Evolutionary conservation across 2,329 filamentous ascomycete species (phyloP).

Genomic region (Fusarium graminum): DNA sequence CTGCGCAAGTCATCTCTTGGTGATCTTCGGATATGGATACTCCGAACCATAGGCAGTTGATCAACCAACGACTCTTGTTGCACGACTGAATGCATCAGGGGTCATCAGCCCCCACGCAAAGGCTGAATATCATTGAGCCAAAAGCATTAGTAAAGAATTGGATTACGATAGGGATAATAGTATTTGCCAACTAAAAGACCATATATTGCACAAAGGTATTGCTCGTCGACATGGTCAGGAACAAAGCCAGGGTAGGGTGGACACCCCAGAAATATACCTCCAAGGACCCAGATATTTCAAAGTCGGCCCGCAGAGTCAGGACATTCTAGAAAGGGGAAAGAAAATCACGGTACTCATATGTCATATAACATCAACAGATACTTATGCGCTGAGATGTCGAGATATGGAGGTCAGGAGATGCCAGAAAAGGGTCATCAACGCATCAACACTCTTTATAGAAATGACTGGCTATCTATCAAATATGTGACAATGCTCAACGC

Average conservation of each 20-base stretch:
- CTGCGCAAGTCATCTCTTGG: not conserved
- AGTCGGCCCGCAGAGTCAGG: slow-evolving; percentile 35
- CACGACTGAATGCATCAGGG: not conserved
- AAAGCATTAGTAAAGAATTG: slow-evolving; percentile 6
- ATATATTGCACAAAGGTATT: not conserved
- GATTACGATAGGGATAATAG: not conserved
- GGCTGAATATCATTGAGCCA: slow-evolving; percentile 11
- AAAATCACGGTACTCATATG: slow-evolving; percentile 29
- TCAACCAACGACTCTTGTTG: slow-evolving; percentile 1
- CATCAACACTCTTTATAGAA: not conserved
- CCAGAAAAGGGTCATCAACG: not conserved
- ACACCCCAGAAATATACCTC: not conserved
- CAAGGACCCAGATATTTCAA: slow-evolving; percentile 19
- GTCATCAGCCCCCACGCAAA: slow-evolving; percentile 3
- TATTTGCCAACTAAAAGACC: not conserved
- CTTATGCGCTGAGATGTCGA: not conserved
- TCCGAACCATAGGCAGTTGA: slow-evolving; percentile 6
- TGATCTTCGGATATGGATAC: slow-evolving; percentile 4
- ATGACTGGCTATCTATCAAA: not conserved
- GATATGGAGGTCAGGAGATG: slow-evolving; percentile 4
- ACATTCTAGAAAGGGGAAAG: slow-evolving; percentile 22
- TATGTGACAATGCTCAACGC: not conserved
- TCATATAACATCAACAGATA: slow-evolving; percentile 7
- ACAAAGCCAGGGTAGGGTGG: slow-evolving; percentile 13
- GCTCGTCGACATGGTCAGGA: not conserved